Conservation (phyloP, 225 moss, liverwort and hornwort species). For the Asterella californica region DNA sequence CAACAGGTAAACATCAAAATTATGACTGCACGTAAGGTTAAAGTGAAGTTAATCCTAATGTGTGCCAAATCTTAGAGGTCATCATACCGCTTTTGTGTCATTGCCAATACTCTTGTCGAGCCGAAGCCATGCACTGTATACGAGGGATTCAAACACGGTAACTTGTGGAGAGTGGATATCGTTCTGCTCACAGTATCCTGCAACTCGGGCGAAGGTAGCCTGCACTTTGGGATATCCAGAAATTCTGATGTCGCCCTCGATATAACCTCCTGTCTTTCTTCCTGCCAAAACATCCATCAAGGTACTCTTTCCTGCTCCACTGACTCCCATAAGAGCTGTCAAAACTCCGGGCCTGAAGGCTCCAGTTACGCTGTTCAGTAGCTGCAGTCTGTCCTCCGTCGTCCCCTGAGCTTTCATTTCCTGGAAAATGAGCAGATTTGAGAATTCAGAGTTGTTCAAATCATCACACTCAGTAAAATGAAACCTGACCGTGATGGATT, state of each 20-base stretch:
- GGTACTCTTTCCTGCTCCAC: conserved; percentile 94
- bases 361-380: conserved; percentile 39
- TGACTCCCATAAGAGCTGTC: conserved; percentile 66
- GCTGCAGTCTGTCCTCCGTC: conserved; percentile 40
- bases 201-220: conserved; percentile 71
- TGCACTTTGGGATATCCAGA: conserved; percentile 76
- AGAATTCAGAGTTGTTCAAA: neutral
- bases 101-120: conserved; percentile 39
- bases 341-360: conserved; percentile 48
- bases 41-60: neutral
- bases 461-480: neutral
- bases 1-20: neutral
- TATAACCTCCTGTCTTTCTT: conserved; percentile 79
- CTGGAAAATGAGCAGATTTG: neutral
- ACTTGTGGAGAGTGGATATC: conserved; percentile 94
- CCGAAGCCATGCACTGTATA: conserved; percentile 80
- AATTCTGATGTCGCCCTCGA: conserved; percentile 81
- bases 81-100: neutral
- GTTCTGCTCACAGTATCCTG: conserved; percentile 89
- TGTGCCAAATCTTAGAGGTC: neutral
- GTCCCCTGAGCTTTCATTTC: conserved; percentile 85
- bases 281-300: conserved; percentile 90
- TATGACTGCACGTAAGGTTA: neutral
- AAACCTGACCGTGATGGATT: neutral
- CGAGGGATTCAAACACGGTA: conserved; percentile 75